Percentiles rank a stretch among this genome's conserved stretches.
phyloP scores from a whole-genome alignment of 495 filamentous ascomycete genomes.

The Aspergillus heteromorphus region DNA sequence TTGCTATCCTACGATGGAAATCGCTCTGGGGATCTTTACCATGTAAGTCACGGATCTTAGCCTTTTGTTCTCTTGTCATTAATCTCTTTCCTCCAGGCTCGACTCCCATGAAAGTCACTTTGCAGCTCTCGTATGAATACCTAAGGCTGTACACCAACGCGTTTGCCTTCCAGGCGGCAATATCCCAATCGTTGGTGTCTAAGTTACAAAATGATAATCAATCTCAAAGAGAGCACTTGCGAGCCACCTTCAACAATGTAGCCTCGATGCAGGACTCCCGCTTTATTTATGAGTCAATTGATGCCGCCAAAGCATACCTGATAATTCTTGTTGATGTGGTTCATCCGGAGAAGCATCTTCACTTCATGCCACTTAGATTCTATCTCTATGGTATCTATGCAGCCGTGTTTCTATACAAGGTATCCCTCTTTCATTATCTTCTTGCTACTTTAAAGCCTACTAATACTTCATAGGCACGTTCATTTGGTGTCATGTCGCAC shows the following conservation, averaged over 20 bases:
- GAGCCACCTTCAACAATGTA: constrained; percentile 45
- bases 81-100: constrained; percentile 40
- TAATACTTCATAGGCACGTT: constrained; percentile 34
- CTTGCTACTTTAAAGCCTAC: background rate
- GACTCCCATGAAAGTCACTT: constrained; percentile 48
- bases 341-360: constrained; percentile 49
- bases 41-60: constrained; percentile 29
- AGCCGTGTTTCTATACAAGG: constrained; percentile 53
- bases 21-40: constrained; percentile 55
- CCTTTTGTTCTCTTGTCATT: constrained; percentile 8
- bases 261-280: constrained; percentile 56
- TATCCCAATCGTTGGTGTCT: constrained; percentile 50
- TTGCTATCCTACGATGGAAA: constrained; percentile 58
- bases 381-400: constrained; percentile 56
- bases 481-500: constrained; percentile 48
- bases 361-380: constrained; percentile 56
- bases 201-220: constrained; percentile 33
- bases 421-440: constrained; percentile 5
- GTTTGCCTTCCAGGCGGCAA: constrained; percentile 62
- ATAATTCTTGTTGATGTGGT: constrained; percentile 51
- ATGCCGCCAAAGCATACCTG: constrained; percentile 56
- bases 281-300: constrained; percentile 59
- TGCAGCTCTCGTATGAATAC: constrained; percentile 60
- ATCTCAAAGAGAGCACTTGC: constrained; percentile 39
- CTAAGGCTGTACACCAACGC: constrained; percentile 60